Conservation (phyloP, 257 asterid genomes). For the Cordia subcordata region DNA sequence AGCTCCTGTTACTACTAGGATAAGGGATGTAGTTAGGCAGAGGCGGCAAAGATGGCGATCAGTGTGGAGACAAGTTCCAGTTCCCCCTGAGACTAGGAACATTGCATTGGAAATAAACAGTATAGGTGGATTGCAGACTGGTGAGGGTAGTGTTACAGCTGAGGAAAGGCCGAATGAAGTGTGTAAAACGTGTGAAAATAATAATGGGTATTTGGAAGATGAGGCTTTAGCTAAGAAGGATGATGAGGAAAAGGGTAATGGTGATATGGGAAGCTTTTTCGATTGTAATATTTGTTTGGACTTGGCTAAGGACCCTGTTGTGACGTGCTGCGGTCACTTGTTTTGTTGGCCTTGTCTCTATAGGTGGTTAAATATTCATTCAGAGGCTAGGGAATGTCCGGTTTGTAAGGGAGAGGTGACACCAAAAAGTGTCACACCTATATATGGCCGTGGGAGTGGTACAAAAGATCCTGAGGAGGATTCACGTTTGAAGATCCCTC, state of each 20-base stretch:
- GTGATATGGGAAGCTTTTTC: conserved; percentile 69
- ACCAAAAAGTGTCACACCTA: conserved; percentile 66
- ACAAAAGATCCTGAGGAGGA: conserved; percentile 40
- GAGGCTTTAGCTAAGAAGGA: conserved; percentile 53
- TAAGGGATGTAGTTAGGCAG: conserved; percentile 54
- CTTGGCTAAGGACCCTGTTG: conserved; percentile 87
- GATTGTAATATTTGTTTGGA: conserved; percentile 96
- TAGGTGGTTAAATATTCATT: conserved; percentile 84
- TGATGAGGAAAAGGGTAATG: conserved; percentile 45
- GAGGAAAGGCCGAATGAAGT: conserved; percentile 43
- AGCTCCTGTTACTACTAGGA: conserved; percentile 14
- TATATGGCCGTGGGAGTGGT: conserved; percentile 68
- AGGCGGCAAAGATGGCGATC: conserved; percentile 70
- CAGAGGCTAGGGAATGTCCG: conserved; percentile 89
- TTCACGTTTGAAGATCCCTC: conserved; percentile 49
- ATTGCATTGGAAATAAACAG: conserved; percentile 57
- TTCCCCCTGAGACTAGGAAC: conserved; percentile 58
- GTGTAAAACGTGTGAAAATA: conserved; percentile 44
- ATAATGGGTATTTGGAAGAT: conserved; percentile 37
- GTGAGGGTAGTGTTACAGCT: conserved; percentile 72
- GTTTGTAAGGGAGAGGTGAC: conserved; percentile 97
- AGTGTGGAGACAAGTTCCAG: conserved; percentile 55
- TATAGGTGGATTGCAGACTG: conserved; percentile 47
- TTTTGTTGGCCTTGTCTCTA: conserved; percentile 97
- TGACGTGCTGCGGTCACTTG: conserved; percentile 95